Base-by-base conservation (phyloP, 441 rosid genomes). In the Manihot esculenta region DNA sequence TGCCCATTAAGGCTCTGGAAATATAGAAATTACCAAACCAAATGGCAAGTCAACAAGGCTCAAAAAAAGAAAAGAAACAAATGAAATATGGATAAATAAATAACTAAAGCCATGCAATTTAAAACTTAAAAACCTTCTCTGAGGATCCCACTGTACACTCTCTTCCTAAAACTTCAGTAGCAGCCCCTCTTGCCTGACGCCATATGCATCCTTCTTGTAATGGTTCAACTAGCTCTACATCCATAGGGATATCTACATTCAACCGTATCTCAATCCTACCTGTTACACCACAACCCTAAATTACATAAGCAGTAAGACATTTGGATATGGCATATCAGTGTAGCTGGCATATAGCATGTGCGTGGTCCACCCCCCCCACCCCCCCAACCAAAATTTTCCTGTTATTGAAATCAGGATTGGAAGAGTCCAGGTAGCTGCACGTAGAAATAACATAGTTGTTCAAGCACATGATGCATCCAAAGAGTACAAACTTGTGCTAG, bases 181-280 rank as follows among this genome's bases (percentile, higher is more conserved):
- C 90, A 77, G 93, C 80, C 26, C 98, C 99, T 77, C 94, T 89
- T 64, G 94, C 84, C 83, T 88, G 99, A 64, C 91, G 80, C 98
- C 94, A 90, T 79, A 90, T 82, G 70, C 91, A 84, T 71, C 86
- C 85, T 84, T 96, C 93, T 73, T 89, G 85, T 76, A 96, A 69
- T 63, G 90, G 87, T 78, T 93, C 97, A 69, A 85, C 91, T 55
- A 93, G 86, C 81, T 89, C 93, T 2, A 84, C 82, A 77, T 85
- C 86, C 13, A 51, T 57, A 56, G 97, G 98, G 70, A 91, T 79
- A 71, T 88, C 86, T 68, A 96, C 74, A 64, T 84, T 87, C 62
- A 96, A 56, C 78, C 73, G 74, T 72, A 93, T 78, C 82, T 89
- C 81, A 68, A 87, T 76, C 77, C 80, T 84, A 72, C 99, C 99